These are phyloP conservation scores for Aspergillus carbonarius DNA, from an alignment of 2,329 filamentous ascomycete genomes.

Conservation along the genomic window DNA sequence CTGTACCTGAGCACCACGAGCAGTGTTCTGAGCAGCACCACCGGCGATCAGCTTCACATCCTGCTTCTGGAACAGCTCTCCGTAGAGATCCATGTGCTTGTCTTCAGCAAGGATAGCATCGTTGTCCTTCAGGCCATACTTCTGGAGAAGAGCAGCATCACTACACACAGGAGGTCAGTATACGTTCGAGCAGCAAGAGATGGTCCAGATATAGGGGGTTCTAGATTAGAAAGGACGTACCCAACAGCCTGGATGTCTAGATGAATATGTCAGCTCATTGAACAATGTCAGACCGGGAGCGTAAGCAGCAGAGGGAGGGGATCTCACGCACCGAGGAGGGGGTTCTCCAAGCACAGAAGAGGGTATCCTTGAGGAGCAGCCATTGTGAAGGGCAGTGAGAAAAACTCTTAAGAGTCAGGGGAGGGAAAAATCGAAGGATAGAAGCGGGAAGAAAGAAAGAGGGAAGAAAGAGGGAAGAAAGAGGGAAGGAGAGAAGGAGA, in stretches of 20 bases:
- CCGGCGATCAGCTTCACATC: constrained; percentile 93
- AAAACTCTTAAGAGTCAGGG: background rate
- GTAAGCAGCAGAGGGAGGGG: background rate
- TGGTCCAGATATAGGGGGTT: background rate
- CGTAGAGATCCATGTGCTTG: constrained; percentile 85
- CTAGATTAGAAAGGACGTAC: constrained; percentile 44
- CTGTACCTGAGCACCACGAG: constrained; percentile 77
- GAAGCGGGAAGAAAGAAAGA: constrained; percentile 7
- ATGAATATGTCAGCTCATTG: constrained; percentile 20
- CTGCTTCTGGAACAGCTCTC: constrained; percentile 81
- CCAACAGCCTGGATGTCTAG: constrained; percentile 83
- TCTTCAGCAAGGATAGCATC: constrained; percentile 95
- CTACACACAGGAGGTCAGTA: constrained; percentile 46
- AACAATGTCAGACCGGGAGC: background rate
- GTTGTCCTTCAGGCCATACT: constrained; percentile 93
- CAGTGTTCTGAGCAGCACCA: constrained; percentile 96
- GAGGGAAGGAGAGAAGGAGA: background rate
- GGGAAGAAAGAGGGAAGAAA: constrained; percentile 1
- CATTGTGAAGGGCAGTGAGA: constrained; percentile 55
- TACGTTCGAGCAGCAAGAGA: background rate
- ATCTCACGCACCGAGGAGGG: constrained; percentile 70
- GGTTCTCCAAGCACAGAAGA: constrained; percentile 94
- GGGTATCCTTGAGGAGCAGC: constrained; percentile 74
- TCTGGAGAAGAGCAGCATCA: constrained; percentile 78
- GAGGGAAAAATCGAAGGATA: constrained; percentile 13